phyloP scores from a whole-genome alignment of 768 basidiomycete species.

The Boletus pseudo-olivaceus region DNA sequence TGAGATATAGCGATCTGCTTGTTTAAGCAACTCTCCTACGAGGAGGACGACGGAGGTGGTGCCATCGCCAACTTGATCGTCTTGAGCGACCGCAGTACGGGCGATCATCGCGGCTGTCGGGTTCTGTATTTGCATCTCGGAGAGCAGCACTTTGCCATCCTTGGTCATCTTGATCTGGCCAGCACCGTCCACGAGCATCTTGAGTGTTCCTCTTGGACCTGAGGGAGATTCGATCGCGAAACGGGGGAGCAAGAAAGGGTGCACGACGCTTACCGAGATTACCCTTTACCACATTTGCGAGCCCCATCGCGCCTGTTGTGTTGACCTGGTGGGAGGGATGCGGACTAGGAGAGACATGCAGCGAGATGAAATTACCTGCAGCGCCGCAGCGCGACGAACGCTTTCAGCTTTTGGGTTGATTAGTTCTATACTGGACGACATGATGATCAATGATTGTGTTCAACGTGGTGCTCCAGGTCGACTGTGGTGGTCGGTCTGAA shows the following conservation, averaged over 20 bases:
- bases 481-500: constrained; percentile 12
- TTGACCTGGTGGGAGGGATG: constrained; percentile 60
- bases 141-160: constrained; percentile 96
- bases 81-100: constrained; percentile 95
- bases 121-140: constrained; percentile 99
- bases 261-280: constrained; percentile 73
- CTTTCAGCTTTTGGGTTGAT: constrained; percentile 97
- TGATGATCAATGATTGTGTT: constrained; percentile 31
- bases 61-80: constrained; percentile 98
- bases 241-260: constrained; percentile 11
- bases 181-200: constrained; percentile 98
- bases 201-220: constrained; percentile 96
- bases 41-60: constrained; percentile 96
- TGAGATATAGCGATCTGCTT: constrained; percentile 95
- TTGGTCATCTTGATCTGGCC: constrained; percentile 99
- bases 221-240: constrained; percentile 24
- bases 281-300: constrained; percentile 94
- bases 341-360: constrained; percentile 17
- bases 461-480: constrained; percentile 21
- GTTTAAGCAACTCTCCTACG: constrained; percentile 93
- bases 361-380: constrained; percentile 60
- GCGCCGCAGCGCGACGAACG: constrained; percentile 81
- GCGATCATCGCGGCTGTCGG: constrained; percentile 99
- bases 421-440: constrained; percentile 84
- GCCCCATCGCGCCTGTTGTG: constrained; percentile 92